These are phyloP conservation scores for Talaromyces sp. DNA, from an alignment of 2,329 filamentous ascomycete genomes.

Conservation along the genomic window DNA sequence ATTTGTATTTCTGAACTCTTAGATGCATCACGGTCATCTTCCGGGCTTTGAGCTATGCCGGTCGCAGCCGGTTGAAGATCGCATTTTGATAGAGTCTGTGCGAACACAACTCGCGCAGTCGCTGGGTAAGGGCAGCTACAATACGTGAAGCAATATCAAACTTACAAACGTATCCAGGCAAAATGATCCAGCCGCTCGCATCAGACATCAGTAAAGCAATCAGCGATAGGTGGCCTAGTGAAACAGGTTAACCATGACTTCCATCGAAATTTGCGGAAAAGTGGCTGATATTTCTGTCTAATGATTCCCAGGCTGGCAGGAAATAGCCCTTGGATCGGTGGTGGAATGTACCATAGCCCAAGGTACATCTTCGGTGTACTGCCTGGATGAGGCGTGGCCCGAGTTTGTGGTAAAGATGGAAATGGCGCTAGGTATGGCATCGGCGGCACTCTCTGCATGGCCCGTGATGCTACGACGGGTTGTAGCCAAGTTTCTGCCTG, in stretches of 20 bases:
- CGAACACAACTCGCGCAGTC: neutral
- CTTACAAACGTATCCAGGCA: neutral
- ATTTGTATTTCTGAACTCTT: neutral
- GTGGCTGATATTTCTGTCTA: neutral
- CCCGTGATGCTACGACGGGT: neutral
- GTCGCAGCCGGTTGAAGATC: neutral
- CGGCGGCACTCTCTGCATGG: neutral
- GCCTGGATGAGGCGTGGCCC: neutral
- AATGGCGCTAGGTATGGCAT: neutral
- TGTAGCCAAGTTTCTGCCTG: neutral
- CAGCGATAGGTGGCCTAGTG: neutral
- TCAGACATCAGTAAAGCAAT: neutral
- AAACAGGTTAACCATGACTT: neutral
- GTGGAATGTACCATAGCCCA: neutral
- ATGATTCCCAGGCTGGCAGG: neutral
- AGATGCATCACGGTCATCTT: neutral
- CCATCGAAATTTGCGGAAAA: neutral
- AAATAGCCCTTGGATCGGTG: neutral
- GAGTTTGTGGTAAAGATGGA: neutral
- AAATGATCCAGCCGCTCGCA: neutral
- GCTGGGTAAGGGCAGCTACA: neutral
- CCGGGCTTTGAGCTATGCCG: neutral
- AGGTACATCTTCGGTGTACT: neutral
- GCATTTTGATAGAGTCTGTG: neutral
- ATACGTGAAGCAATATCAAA: neutral